A percentile compares a stretch with the other conserved stretches of the same genome.
Conservation (phyloP, 1,139 yeast genomes). For the Tardiomyces blankii region DNA sequence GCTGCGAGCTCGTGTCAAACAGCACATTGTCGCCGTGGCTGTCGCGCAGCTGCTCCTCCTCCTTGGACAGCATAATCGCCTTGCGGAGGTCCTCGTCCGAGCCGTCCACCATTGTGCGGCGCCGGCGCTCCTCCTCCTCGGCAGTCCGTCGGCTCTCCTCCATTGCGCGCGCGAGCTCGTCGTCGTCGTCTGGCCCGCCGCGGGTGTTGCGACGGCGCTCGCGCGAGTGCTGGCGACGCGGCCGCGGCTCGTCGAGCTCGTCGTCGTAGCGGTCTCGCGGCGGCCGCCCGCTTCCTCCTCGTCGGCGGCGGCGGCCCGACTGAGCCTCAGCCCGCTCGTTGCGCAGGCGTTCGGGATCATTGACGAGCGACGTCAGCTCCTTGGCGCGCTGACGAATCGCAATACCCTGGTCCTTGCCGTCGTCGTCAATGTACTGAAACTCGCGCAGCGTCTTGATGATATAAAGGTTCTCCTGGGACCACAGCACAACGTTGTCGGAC, state of each 20-base stretch:
- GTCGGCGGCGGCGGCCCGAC: slow-evolving; percentile 7
- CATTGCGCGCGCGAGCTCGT: slow-evolving; percentile 73
- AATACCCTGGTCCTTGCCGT: slow-evolving; percentile 80
- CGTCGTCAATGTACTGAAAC: slow-evolving; percentile 74
- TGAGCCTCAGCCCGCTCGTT: slow-evolving; percentile 42
- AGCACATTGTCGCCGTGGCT: slow-evolving; percentile 10
- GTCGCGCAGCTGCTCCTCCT: slow-evolving; percentile 54
- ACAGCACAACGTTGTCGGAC: slow-evolving; percentile 79
- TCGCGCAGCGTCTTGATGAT: slow-evolving; percentile 86
- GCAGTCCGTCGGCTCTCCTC: slow-evolving; percentile 79
- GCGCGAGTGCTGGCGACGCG: slow-evolving; percentile 3
- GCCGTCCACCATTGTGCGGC: slow-evolving; percentile 26
- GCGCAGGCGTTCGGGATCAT: slow-evolving; percentile 74
- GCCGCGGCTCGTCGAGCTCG: slow-evolving; percentile 9
- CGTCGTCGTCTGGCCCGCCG: slow-evolving; percentile 36
- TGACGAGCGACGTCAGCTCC: slow-evolving; percentile 67
- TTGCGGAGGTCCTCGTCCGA: slow-evolving; percentile 66
- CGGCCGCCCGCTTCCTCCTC: slow-evolving; percentile 3
- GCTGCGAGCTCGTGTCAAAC: slow-evolving; percentile 3
- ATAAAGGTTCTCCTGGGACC: slow-evolving; percentile 90
- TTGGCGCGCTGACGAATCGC: slow-evolving; percentile 84
- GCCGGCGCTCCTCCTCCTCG: slow-evolving; percentile 64
- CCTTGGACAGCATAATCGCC: slow-evolving; percentile 75
- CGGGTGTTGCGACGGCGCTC: slow-evolving; percentile 7
- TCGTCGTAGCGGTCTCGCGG: slow-evolving; percentile 4